phyloP scores from a whole-genome alignment of 163 green algal species.

The Prototheca cutis region DNA sequence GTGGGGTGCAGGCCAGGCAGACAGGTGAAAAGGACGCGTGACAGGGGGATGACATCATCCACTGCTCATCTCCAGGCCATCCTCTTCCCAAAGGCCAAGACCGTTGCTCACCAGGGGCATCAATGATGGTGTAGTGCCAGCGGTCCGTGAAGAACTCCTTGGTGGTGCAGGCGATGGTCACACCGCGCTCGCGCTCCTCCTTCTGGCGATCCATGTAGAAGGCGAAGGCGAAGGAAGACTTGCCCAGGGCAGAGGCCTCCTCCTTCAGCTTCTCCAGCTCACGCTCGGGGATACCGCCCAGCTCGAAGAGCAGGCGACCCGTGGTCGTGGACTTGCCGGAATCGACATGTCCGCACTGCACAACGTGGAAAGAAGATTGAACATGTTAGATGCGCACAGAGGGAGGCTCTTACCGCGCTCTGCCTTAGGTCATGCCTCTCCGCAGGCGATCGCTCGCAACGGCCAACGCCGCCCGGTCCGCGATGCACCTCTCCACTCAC shows the following conservation, averaged over 20 bases:
- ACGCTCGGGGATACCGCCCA: conserved; percentile 98
- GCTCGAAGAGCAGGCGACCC: conserved; percentile 94
- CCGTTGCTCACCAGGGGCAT: conserved; percentile 77
- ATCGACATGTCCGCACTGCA: conserved; percentile 70
- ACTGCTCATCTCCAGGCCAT: too few species aligned
- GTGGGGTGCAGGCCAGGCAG: background rate
- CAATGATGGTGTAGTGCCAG: conserved; percentile 99
- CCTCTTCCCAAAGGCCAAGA: too few species aligned
- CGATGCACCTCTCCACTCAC: conserved; percentile 26
- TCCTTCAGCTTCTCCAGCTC: conserved; percentile 97
- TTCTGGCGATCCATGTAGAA: conserved; percentile 94
- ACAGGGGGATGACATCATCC: too few species aligned
- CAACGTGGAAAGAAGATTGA: too few species aligned
- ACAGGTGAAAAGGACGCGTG: too few species aligned
- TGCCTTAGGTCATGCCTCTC: too few species aligned
- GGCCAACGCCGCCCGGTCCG: too few species aligned
- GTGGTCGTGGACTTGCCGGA: conserved; percentile 93
- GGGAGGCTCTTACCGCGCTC: too few species aligned
- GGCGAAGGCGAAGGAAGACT: conserved; percentile 88
- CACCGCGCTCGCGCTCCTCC: conserved; percentile 98
- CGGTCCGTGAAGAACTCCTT: conserved; percentile 74
- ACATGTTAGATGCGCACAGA: too few species aligned
- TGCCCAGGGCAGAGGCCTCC: conserved; percentile 94
- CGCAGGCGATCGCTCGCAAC: too few species aligned
- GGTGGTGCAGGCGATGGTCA: conserved; percentile 88